phyloP scores from a whole-genome alignment of 768 basidiomycete genomes.

The Tylopilus cervinicoccineus region DNA sequence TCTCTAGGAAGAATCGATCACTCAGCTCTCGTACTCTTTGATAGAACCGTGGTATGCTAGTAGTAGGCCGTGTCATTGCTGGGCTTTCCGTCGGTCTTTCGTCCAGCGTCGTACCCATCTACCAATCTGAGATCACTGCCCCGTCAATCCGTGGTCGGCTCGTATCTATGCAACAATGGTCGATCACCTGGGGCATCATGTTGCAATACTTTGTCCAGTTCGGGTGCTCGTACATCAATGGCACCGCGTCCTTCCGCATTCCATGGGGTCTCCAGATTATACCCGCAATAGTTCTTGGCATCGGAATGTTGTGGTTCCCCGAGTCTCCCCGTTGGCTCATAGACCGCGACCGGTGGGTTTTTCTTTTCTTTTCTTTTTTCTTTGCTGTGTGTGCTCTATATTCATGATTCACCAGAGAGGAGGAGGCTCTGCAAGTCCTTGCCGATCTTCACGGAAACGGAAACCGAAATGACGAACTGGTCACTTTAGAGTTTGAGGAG shows the following conservation, averaged over 20 bases:
- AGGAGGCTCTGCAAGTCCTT: constrained; percentile 66
- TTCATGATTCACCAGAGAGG: constrained; percentile 23
- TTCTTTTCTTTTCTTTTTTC: neutral
- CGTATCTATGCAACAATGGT: constrained; percentile 77
- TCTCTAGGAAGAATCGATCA: neutral
- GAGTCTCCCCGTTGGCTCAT: constrained; percentile 72
- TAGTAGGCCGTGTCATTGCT: constrained; percentile 63
- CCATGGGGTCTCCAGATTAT: constrained; percentile 81
- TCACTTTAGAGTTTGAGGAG: constrained; percentile 67
- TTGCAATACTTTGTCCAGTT: constrained; percentile 75
- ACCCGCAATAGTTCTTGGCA: constrained; percentile 63
- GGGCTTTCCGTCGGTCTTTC: constrained; percentile 66
- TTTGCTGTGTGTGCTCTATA: neutral
- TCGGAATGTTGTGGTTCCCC: constrained; percentile 67
- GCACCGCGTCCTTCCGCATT: constrained; percentile 71
- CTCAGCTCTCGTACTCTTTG: neutral
- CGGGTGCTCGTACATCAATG: constrained; percentile 64
- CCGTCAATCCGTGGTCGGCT: constrained; percentile 71
- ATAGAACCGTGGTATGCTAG: constrained; percentile 72
- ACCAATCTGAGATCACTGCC: constrained; percentile 72
- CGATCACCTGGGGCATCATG: constrained; percentile 76
- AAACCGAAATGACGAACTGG: constrained; percentile 53
- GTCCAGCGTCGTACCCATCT: constrained; percentile 66
- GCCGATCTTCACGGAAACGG: constrained; percentile 70
- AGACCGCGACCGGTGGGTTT: constrained; percentile 49